Evolutionary conservation across 2,329 filamentous ascomycete genomes (phyloP).

Genomic region (Penicillium frequentans): DNA sequence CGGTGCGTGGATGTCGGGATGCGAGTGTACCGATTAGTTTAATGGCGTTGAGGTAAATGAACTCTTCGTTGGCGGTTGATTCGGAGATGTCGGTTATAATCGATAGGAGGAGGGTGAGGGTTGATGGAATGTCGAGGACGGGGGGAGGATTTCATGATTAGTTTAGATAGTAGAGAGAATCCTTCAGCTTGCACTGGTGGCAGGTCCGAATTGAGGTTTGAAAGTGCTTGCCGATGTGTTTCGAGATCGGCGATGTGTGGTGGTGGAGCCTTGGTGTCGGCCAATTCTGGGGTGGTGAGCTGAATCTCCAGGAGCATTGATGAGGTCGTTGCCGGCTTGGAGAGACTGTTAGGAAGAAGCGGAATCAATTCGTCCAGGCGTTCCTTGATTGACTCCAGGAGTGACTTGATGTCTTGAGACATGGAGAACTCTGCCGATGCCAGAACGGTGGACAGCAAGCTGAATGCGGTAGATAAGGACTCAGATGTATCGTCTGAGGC

Average conservation of each 20-base stretch:
- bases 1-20: conserved; percentile 43
- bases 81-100: conserved; percentile 37
- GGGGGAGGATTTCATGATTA: conserved; percentile 44
- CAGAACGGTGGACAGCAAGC: conserved; percentile 44
- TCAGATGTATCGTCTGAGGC: conserved; percentile 29
- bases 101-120: conserved; percentile 41
- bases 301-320: conserved; percentile 46
- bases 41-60: conserved; percentile 46
- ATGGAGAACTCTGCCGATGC: conserved; percentile 42
- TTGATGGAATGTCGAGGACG: conserved; percentile 45
- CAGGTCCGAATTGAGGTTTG: conserved; percentile 40
- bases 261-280: conserved; percentile 18
- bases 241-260: conserved; percentile 39
- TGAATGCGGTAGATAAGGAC: conserved; percentile 42
- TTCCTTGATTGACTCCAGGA: conserved; percentile 35
- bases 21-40: conserved; percentile 42
- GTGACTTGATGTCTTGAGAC: conserved; percentile 28
- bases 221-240: conserved; percentile 42
- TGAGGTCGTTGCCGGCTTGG: conserved; percentile 40
- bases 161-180: conserved; percentile 39
- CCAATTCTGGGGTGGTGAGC: conserved; percentile 28
- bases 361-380: conserved; percentile 38
- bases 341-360: conserved; percentile 31
- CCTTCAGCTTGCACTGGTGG: conserved; percentile 47
- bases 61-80: conserved; percentile 39